phyloP scores from a whole-genome alignment of 225 moss, liverwort and hornwort genomes.

The Takakia lepidozioides region DNA sequence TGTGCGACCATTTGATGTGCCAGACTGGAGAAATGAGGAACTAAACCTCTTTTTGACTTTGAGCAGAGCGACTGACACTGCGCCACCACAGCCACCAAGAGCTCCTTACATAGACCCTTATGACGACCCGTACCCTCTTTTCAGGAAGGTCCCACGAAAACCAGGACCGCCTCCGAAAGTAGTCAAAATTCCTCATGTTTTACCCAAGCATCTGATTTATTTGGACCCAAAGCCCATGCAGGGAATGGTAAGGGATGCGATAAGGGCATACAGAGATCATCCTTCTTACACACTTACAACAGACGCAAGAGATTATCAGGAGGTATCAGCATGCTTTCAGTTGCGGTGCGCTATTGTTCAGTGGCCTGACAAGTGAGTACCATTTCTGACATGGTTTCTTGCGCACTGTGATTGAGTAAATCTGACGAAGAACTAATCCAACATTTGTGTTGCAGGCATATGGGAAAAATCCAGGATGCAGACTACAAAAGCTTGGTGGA shows the following conservation, averaged over 20 bases:
- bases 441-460: constrained; percentile 20
- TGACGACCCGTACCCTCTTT: constrained; percentile 26
- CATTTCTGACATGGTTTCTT: neutral
- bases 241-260: constrained; percentile 36
- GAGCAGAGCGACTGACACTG: constrained; percentile 21
- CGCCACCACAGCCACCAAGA: constrained; percentile 7
- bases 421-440: too few species aligned
- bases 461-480: constrained; percentile 25
- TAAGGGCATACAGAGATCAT: constrained; percentile 38
- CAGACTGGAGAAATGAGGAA: constrained; percentile 18
- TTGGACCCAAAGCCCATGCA: constrained; percentile 22
- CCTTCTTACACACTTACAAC: constrained; percentile 39
- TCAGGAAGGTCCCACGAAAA: constrained; percentile 16
- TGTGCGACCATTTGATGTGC: constrained; percentile 13
- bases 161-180: constrained; percentile 6
- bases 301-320: constrained; percentile 30
- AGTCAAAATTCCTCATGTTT: constrained; percentile 24
- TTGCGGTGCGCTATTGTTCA: constrained; percentile 48
- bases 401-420: neutral
- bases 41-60: constrained; percentile 33
- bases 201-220: constrained; percentile 12
- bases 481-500: constrained; percentile 32
- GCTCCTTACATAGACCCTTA: constrained; percentile 19
- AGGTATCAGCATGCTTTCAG: constrained; percentile 68
- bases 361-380: constrained; percentile 49